phyloP scores from a whole-genome alignment of 805 yeast species.

The Blastobotrys muscicola region DNA sequence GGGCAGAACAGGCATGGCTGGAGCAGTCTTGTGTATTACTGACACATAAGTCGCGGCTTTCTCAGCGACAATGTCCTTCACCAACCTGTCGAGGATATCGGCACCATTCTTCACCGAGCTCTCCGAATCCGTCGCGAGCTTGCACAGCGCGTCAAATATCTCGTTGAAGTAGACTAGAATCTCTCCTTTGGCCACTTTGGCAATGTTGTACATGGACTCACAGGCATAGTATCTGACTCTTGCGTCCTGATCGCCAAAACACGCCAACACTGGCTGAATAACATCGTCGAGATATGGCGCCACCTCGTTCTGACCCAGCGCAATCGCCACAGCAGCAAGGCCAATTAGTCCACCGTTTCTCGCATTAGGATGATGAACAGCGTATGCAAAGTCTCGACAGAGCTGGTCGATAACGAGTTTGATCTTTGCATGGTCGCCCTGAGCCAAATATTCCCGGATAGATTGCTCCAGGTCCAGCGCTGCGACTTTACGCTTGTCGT shows the following conservation, averaged over 20 bases:
- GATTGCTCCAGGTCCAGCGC: constrained; percentile 59
- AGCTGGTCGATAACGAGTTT: constrained; percentile 60
- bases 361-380: constrained; percentile 78
- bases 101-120: constrained; percentile 92
- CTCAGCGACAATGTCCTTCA: constrained; percentile 92
- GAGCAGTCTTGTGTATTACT: constrained; percentile 29
- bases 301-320: constrained; percentile 73
- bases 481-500: constrained; percentile 69
- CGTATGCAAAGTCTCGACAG: constrained; percentile 66
- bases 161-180: constrained; percentile 86
- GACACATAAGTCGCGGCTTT: constrained; percentile 76
- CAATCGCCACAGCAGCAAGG: constrained; percentile 90
- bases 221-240: constrained; percentile 95
- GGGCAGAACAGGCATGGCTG: constrained; percentile 39
- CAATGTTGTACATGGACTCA: constrained; percentile 89
- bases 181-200: constrained; percentile 95
- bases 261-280: constrained; percentile 86
- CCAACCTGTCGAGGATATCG: constrained; percentile 76
- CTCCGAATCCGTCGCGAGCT: constrained; percentile 83
- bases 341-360: constrained; percentile 96
- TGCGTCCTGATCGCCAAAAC: constrained; percentile 96
- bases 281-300: constrained; percentile 76
- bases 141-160: constrained; percentile 85
- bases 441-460: constrained; percentile 57
- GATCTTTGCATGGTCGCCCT: constrained; percentile 52